These are phyloP conservation scores for Boletus rex-veris DNA, from an alignment of 768 basidiomycete genomes.

Conservation along the genomic window DNA sequence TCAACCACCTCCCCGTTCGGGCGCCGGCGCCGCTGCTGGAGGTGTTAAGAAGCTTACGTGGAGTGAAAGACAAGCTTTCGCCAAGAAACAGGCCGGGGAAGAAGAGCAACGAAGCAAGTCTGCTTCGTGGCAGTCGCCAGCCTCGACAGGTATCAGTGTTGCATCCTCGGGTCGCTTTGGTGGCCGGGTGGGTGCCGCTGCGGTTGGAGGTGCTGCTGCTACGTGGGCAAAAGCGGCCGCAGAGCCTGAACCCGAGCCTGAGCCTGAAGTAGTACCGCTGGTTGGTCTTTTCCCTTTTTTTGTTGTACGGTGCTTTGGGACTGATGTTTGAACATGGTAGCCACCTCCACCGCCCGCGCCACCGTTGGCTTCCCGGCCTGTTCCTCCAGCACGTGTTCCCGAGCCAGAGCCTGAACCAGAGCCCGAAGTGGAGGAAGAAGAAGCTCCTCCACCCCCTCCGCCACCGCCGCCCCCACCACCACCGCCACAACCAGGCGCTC, in stretches of 20 bases:
- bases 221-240: slow-evolving; percentile 13
- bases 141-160: slow-evolving; percentile 31
- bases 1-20: slow-evolving; percentile 27
- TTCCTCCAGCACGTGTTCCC: slow-evolving; percentile 13
- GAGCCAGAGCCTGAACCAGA: slow-evolving; percentile 22
- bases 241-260: slow-evolving; percentile 22
- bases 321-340: slow-evolving; percentile 7
- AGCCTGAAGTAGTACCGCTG: slow-evolving; percentile 29
- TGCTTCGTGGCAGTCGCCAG: slow-evolving; percentile 45
- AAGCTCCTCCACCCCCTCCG: slow-evolving; percentile 17
- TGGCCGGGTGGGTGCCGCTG: slow-evolving; percentile 27
- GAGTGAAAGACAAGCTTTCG: slow-evolving; percentile 89
- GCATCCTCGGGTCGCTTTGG: slow-evolving; percentile 40
- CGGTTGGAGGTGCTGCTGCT: slow-evolving; percentile 30
- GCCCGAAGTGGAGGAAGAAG: slow-evolving; percentile 21
- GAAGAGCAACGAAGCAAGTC: slow-evolving; percentile 65
- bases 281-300: slow-evolving; percentile 22
- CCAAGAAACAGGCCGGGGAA: slow-evolving; percentile 81
- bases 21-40: slow-evolving; percentile 16
- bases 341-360: slow-evolving; percentile 30
- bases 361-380: slow-evolving; percentile 18
- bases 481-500: slow-evolving; percentile 3
- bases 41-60: slow-evolving; percentile 83
- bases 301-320: neutral
- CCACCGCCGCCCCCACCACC: slow-evolving; percentile 24